Base-by-base conservation (phyloP, 139 green algal genomes). In the Spirogloea muscicola region DNA sequence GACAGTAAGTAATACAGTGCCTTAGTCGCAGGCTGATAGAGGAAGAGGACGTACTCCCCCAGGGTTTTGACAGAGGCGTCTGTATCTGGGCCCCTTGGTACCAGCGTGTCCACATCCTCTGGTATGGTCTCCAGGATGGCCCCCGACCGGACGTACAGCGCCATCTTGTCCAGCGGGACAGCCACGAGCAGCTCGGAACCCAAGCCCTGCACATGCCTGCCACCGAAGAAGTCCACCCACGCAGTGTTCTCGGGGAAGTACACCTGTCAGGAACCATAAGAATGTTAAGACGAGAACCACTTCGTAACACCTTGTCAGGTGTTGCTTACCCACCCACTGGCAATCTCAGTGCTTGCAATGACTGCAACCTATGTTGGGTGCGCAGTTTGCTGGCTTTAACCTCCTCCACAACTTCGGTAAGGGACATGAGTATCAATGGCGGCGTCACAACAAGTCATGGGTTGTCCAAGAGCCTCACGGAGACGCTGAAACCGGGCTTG, bases 41-140 rank as follows among this genome's bases (percentile, higher is more conserved):
- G n/a, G n/a, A n/a, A n/a, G 5, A 38, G 41, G 29, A 44, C 58
- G 36, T n/a, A 73, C 64, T 43, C 60, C n/a, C 31, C 48, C 16
- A 73, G 16, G 46, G 64, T 65, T 10, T 73, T 73, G 46, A 73
- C 48, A 27, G 29, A 10, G 21, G 40, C 13, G 41, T 51, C 36
- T 36, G 49, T 67, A 27, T 7, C 29, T 25, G 7, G 37, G 10
- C 29, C 49, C 49, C 13, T 48, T 18, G 67, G 67, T 29, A 69
- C 52, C 16, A 77, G 69, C 38, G 69, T 77, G 52, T 77, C 69
- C 16, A 33, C 39, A 40, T 77, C 69, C 60, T 77, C 69, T 16
- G 59, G n/a, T 3, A 77, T 57, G 5, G 33, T 42, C 69, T 77
- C 69, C 6, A 77, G 44, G 0, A 77, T n/a, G n/a, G 69, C 29